These are phyloP conservation scores for Metschnikowia continentalis DNA, from an alignment of 805 yeast genomes.

Conservation along the genomic window DNA sequence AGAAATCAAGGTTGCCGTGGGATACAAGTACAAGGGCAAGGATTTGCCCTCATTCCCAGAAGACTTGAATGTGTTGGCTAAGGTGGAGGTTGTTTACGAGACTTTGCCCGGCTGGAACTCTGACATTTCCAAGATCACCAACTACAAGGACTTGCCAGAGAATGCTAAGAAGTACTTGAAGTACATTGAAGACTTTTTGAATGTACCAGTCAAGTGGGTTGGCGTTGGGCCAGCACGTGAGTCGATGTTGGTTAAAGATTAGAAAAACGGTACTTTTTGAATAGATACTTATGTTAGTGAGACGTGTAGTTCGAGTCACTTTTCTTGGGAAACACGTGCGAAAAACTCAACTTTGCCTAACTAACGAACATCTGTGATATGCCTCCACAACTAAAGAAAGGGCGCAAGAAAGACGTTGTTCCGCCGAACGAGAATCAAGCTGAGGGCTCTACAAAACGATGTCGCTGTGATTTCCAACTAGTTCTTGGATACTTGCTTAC, in stretches of 20 bases:
- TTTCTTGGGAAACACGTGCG: conserved; percentile 1
- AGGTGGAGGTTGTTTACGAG: conserved; percentile 87
- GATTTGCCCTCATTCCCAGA: conserved; percentile 82
- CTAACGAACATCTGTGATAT: background rate
- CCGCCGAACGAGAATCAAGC: background rate
- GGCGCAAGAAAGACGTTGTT: background rate
- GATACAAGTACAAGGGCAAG: conserved; percentile 78
- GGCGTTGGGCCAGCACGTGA: conserved; percentile 99
- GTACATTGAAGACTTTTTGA: conserved; percentile 79
- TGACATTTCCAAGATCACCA: conserved; percentile 69
- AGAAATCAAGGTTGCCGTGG: conserved; percentile 83
- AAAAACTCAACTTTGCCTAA: background rate
- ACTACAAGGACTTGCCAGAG: conserved; percentile 77
- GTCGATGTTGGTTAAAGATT: conserved; percentile 67
- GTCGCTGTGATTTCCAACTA: conserved; percentile 1
- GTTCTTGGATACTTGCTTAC: conserved; percentile 8
- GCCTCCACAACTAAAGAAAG: background rate
- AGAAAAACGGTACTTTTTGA: background rate
- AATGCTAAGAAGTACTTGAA: conserved; percentile 81
- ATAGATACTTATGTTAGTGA: background rate
- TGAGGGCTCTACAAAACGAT: background rate
- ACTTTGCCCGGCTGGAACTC: conserved; percentile 93
- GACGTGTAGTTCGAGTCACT: background rate
- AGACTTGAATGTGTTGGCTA: conserved; percentile 74
- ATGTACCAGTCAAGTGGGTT: conserved; percentile 90